Conservation (phyloP, 345 rosid species). For the Pseudoturritis turrita region DNA sequence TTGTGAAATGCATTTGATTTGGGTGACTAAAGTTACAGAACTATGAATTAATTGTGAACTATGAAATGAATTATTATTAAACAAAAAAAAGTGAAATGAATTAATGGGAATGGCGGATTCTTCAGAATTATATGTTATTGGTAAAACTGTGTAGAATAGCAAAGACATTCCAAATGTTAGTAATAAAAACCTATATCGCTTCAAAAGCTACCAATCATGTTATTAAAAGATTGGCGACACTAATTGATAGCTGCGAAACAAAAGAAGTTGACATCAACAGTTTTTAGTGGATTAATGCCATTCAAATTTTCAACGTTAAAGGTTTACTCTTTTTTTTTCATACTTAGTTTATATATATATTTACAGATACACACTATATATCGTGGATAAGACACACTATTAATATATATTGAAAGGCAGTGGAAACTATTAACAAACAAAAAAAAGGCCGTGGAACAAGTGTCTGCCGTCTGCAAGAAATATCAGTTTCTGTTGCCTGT, state of each 20-base stretch:
- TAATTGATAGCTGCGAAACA: background rate
- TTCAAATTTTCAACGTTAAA: background rate
- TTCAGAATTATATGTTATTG: background rate
- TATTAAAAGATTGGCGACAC: background rate
- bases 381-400: conserved; percentile 24
- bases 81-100: background rate
- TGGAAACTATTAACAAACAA: too few species aligned
- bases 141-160: background rate
- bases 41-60: background rate
- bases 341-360: too few species aligned
- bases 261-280: background rate
- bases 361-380: background rate
- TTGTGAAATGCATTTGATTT: too few species aligned
- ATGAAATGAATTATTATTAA: too few species aligned
- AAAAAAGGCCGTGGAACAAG: conserved; percentile 8
- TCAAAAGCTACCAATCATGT: conserved; percentile 19
- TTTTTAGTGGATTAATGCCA: background rate
- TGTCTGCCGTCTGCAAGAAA: conserved; percentile 15
- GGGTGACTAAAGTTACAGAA: background rate
- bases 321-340: too few species aligned
- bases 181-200: background rate
- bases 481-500: background rate
- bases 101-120: background rate
- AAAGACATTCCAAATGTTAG: background rate
- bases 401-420: conserved; percentile 21